A percentile compares a stretch with the other conserved stretches of the same genome.
phyloP scores from a whole-genome alignment of 2,329 filamentous ascomycete genomes.

The Lithohypha guttulata region DNA sequence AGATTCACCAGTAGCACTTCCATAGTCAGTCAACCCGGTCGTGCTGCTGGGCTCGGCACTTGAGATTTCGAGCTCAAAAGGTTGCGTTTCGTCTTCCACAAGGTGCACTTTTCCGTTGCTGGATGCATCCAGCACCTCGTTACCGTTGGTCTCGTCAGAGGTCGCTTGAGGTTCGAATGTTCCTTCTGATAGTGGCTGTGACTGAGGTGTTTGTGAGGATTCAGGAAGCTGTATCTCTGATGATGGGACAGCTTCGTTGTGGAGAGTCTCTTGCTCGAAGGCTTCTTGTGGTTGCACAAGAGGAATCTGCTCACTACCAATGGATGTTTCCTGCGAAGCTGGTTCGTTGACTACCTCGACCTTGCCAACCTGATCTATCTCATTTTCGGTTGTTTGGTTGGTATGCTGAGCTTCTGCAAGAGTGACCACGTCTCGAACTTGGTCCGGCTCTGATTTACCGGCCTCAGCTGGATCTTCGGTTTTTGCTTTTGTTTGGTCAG shows the following conservation, averaged over 20 bases:
- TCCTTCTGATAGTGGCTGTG: not conserved
- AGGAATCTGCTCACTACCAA: not conserved
- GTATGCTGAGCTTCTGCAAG: no score
- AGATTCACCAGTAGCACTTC: not conserved
- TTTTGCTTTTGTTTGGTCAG: not conserved
- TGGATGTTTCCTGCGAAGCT: not conserved
- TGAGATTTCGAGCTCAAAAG: constrained; percentile 3
- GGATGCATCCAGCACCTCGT: not conserved
- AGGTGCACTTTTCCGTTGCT: not conserved
- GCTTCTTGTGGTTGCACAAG: not conserved
- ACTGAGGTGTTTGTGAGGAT: not conserved
- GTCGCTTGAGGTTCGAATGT: not conserved
- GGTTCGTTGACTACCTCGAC: no score
- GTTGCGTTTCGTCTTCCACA: constrained; percentile 7
- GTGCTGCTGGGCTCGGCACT: constrained; percentile 3
- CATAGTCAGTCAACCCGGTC: constrained; percentile 6
- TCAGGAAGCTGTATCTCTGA: not conserved
- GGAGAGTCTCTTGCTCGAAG: not conserved
- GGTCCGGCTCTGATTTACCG: not conserved
- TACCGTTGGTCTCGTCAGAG: not conserved
- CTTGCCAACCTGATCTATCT: no score
- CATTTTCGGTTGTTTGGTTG: no score
- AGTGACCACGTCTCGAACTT: no score
- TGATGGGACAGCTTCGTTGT: not conserved
- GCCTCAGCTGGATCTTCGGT: not conserved